Base-by-base conservation (phyloP, 2,329 filamentous ascomycete genomes). In the Mariannaea elegans region DNA sequence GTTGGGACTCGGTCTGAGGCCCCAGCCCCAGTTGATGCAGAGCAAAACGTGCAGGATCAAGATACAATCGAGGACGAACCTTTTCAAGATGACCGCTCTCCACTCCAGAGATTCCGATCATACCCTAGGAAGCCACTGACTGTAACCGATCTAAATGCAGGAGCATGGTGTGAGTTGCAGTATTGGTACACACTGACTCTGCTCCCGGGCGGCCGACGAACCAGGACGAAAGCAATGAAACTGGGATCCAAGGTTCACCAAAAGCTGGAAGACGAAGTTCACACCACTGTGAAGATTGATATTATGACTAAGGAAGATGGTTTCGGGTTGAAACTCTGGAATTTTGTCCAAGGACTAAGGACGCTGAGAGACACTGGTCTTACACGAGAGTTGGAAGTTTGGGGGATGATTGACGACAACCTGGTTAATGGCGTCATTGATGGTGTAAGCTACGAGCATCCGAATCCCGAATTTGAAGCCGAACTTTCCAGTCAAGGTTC, bases 111-210 rank as follows among this genome's bases (percentile, higher is more conserved):
- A 31, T 97, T 97, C 69, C 89, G 94, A 34, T 87, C 87, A 1
- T 88, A 85, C 56, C 92, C 92, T 0, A 89, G 84, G 71, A 94
- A 92, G 72, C 87, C 91, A 0, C 83, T 98, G 7, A 93, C 91
- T 0, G 95, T 98, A 1, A 93, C 92, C 2, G 95, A 99, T 75
- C 79, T 98, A 21, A 87, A 94, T 0, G 90, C 92, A 1, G 94
- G 94, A 2, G 90, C 94, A 7, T 99, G 95, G 95, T 99, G 95
- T 75, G 94, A 99, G 76, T 76, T 98, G 59, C 94, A 98, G 74
- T 96, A 97, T 71, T 93, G 88, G 82, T 97, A 96, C 77, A 92
- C 88, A 0, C 82, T 99, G 54, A 91, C 89, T 3, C 88, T 87
- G 54, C 87, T 86, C 4, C 84, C 84, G 0, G 80, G 90, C 71